Evolutionary conservation across 129 eudicot species (phyloP).

Genomic region (Lactuca saligna): DNA sequence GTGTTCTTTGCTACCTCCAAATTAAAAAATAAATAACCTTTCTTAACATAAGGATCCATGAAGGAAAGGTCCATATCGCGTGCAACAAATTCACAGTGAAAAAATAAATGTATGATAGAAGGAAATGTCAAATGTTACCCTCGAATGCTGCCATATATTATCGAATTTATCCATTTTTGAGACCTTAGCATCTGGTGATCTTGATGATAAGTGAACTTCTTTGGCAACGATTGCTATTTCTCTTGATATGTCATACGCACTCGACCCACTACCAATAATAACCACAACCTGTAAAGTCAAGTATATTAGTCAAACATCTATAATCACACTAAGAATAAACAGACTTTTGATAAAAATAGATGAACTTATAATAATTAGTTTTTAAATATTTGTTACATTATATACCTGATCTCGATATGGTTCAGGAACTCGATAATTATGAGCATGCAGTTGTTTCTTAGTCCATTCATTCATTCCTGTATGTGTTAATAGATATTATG

Average conservation of each 20-base stretch:
- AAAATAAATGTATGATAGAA: too few species aligned
- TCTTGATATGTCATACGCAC: slow-evolving; percentile 57
- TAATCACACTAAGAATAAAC: not conserved
- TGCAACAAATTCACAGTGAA: not conserved
- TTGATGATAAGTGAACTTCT: slow-evolving; percentile 66
- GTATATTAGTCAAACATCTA: not conserved
- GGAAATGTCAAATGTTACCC: slow-evolving; percentile 34
- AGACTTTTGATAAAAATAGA: not conserved
- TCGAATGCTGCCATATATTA: slow-evolving; percentile 58
- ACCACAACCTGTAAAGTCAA: slow-evolving; percentile 56
- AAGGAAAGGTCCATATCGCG: too few species aligned
- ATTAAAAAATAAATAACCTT: too few species aligned
- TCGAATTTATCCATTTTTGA: slow-evolving; percentile 34
- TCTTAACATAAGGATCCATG: too few species aligned
- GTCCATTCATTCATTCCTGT: slow-evolving; percentile 68
- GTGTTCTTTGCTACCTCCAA: too few species aligned
- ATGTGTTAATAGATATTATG: not conserved
- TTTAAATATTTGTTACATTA: not conserved
- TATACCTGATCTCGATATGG: slow-evolving; percentile 60
- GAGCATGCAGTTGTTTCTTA: slow-evolving; percentile 66
- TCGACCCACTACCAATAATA: slow-evolving; percentile 66
- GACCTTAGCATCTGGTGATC: slow-evolving; percentile 44
- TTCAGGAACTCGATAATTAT: slow-evolving; percentile 67
- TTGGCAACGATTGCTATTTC: slow-evolving; percentile 61
- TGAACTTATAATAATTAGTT: not conserved